A percentile compares a stretch with the other conserved stretches of the same genome.
These are phyloP conservation scores for Saturnispora sanitii DNA, from an alignment of 805 yeast species.

Conservation along the genomic window DNA sequence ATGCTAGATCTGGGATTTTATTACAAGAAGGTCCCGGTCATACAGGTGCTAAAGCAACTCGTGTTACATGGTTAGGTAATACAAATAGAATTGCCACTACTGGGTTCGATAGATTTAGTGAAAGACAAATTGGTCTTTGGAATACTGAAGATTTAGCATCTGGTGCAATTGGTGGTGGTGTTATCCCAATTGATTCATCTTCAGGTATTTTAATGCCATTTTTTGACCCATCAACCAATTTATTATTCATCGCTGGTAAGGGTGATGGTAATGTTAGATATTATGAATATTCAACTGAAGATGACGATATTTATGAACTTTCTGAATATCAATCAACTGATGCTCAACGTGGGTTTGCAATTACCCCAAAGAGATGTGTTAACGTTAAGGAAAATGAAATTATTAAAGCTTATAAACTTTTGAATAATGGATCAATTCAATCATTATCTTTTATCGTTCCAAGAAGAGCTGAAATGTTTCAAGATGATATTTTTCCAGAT, in stretches of 20 bases:
- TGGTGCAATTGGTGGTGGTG: slow-evolving; percentile 91
- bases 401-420: slow-evolving; percentile 74
- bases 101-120: slow-evolving; percentile 86
- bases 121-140: slow-evolving; percentile 95
- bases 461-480: slow-evolving; percentile 86
- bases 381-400: slow-evolving; percentile 79
- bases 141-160: slow-evolving; percentile 59
- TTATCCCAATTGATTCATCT: slow-evolving; percentile 75
- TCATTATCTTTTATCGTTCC: slow-evolving; percentile 92
- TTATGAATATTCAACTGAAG: slow-evolving; percentile 59
- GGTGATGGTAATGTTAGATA: slow-evolving; percentile 97
- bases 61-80: slow-evolving; percentile 87
- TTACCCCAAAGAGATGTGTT: slow-evolving; percentile 75
- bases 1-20: slow-evolving; percentile 63
- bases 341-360: slow-evolving; percentile 94
- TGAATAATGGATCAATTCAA: slow-evolving; percentile 74
- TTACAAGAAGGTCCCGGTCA: slow-evolving; percentile 84
- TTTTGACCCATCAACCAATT: slow-evolving; percentile 70
- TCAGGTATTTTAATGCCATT: slow-evolving; percentile 92
- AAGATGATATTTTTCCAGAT: slow-evolving; percentile 86
- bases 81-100: slow-evolving; percentile 81
- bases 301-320: slow-evolving; percentile 71
- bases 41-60: slow-evolving; percentile 81
- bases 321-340: slow-evolving; percentile 86
- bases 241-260: slow-evolving; percentile 87